Base-by-base conservation (phyloP, 2,329 filamentous ascomycete genomes). In the Arthrobotrys sphaeroides region DNA sequence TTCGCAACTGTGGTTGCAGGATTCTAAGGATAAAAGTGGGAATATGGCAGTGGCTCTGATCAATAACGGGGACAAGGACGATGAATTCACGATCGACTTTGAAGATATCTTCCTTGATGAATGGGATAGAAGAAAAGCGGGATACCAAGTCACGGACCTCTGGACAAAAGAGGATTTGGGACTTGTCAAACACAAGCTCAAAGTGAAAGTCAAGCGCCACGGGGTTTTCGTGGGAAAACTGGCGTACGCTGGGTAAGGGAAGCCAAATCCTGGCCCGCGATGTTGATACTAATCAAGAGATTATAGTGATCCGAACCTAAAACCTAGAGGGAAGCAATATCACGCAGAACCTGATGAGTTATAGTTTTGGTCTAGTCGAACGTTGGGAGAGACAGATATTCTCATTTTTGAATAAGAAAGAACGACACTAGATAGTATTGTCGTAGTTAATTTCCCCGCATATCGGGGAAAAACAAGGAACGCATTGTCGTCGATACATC, bases 1-100 rank as follows among this genome's bases (percentile, higher is more conserved):
- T 82, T 26, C 81, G 85, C 45, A 83, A 85, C 12, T 81, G 85
- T 42, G 80, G 85, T 73, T 79, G 86, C 28, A 87, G 86, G 78
- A 83, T 83, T 2, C 64, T 5, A 72, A 81, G n/a, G 78, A 82
- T 0, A 69, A 77, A 1, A 80, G 78, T 2, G 79, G 79, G 26
- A 81, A 77, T 18, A 85, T 84, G 79, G 81, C 79, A 16, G 82
- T 83, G 5, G 79, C 79, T 0, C 86, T 84, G 16, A 70, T 77
- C 36, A 77, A 77, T 22, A 72, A 69, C 26, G 57, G 73, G 9
- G 38, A 77, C 10, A 49, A 55, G 16, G 73, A 77, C 42, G 43
- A 28, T 2, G 59, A 61, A 1, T 77, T 77, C 18, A 62, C 31
- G 1, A 65, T 72, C 10, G 12, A 42, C 9, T 77, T 77, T 20